These are phyloP conservation scores for Taiozyma sp. DNA, from an alignment of 1,139 yeast genomes.

Conservation along the genomic window DNA sequence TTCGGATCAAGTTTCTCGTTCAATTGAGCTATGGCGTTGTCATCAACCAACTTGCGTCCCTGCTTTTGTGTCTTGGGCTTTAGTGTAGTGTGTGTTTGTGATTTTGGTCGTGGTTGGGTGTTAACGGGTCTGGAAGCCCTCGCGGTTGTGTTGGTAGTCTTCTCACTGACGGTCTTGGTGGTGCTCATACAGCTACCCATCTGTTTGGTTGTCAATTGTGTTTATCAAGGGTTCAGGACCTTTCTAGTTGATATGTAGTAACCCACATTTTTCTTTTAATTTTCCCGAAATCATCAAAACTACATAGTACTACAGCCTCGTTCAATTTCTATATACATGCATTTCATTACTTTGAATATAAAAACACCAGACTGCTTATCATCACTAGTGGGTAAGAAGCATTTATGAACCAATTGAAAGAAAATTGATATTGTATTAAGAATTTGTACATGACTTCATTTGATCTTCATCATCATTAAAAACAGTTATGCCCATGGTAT, in stretches of 20 bases:
- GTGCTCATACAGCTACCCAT: conserved; percentile 12
- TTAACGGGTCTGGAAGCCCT: not conserved
- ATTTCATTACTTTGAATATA: not conserved
- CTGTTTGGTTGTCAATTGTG: not conserved
- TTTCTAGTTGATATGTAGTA: not conserved
- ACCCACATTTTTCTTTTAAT: not conserved
- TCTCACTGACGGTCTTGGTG: not conserved
- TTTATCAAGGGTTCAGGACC: not conserved
- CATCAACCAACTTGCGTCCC: not conserved
- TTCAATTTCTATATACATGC: not conserved
- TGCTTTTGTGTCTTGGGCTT: not conserved
- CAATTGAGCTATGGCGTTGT: not conserved
- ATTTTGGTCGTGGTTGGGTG: not conserved
- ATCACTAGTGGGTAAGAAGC: not conserved
- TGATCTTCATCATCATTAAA: not conserved
- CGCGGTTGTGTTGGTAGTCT: conserved; percentile 1
- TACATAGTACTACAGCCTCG: not conserved
- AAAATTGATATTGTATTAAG: not conserved
- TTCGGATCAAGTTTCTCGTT: conserved; percentile 1
- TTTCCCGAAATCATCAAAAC: not conserved
- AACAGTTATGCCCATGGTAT: not conserved
- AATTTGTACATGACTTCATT: not conserved
- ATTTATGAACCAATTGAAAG: not conserved
- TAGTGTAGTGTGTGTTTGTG: not conserved
- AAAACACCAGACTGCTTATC: not conserved